Percentiles rank a stretch among this genome's conserved stretches.
Evolutionary conservation across 495 filamentous ascomycete genomes (phyloP).

Genomic region (Penicillium argentinense): DNA sequence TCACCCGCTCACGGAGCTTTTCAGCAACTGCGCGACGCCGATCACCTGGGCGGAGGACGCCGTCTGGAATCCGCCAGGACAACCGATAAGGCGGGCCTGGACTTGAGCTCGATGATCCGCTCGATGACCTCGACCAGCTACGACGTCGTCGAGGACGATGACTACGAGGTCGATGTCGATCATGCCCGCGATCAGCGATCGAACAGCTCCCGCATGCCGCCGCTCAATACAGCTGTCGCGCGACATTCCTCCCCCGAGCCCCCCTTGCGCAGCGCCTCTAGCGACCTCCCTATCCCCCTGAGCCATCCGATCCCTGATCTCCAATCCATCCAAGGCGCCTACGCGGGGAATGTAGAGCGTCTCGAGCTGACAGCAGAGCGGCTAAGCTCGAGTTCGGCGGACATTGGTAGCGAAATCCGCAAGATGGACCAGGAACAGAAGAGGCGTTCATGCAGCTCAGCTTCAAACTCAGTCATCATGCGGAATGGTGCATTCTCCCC

Average conservation of each 20-base stretch:
- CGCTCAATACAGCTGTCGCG: constrained; percentile 32
- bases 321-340: constrained; percentile 70
- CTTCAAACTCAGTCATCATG: constrained; percentile 65
- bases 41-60: constrained; percentile 25
- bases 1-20: constrained; percentile 29
- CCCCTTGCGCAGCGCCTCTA: constrained; percentile 60
- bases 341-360: constrained; percentile 74
- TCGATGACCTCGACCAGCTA: constrained; percentile 45
- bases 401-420: constrained; percentile 78
- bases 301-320: constrained; percentile 77
- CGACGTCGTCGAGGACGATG: constrained; percentile 48
- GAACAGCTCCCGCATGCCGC: constrained; percentile 32
- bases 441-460: constrained; percentile 46
- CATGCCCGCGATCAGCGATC: constrained; percentile 25
- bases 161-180: constrained; percentile 44
- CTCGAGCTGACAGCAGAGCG: constrained; percentile 81
- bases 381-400: constrained; percentile 72
- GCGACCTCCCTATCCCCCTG: constrained; percentile 57
- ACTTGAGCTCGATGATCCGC: constrained; percentile 40
- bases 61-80: constrained; percentile 27
- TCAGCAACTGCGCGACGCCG: constrained; percentile 27
- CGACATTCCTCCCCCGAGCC: constrained; percentile 40
- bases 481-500: constrained; percentile 77
- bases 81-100: constrained; percentile 23
- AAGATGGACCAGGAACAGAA: constrained; percentile 78